Conservation (phyloP, 2,329 filamentous ascomycete species). For the Diaporthe vaccinii region DNA sequence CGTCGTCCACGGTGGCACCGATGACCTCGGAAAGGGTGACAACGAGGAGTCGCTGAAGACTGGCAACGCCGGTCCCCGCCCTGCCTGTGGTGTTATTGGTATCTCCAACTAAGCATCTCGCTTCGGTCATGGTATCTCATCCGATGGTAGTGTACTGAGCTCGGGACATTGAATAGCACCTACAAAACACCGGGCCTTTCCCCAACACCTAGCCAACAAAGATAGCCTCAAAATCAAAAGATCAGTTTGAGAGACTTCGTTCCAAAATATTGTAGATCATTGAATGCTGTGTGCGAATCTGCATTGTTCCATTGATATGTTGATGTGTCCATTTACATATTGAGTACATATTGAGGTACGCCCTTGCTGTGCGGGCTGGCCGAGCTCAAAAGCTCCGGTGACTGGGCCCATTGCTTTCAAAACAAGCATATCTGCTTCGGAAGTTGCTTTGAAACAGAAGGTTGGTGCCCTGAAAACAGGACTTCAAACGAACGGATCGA, state of each 20-base stretch:
- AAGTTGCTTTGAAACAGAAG: background rate
- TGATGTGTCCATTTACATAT: background rate
- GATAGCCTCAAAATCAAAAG: background rate
- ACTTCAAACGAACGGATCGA: background rate
- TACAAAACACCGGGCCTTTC: background rate
- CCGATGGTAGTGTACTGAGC: background rate
- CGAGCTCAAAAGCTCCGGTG: background rate
- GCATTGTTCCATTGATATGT: background rate
- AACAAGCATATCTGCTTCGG: background rate
- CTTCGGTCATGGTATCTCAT: background rate
- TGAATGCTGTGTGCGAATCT: background rate
- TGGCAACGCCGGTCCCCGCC: slow-evolving; percentile 92
- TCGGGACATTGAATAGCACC: background rate
- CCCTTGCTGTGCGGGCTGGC: background rate
- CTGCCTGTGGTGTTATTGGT: slow-evolving; percentile 96
- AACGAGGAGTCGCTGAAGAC: slow-evolving; percentile 98
- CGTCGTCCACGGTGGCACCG: slow-evolving; percentile 93
- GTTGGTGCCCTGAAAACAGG: background rate
- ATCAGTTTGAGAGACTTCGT: background rate
- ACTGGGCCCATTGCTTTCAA: background rate
- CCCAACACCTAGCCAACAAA: background rate
- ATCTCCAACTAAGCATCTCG: slow-evolving; percentile 75
- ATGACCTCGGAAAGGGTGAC: slow-evolving; percentile 93
- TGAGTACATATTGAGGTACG: background rate
- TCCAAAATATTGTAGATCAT: background rate